Conservation (phyloP, 495 filamentous ascomycete species). For the Pyronema domesticum region DNA sequence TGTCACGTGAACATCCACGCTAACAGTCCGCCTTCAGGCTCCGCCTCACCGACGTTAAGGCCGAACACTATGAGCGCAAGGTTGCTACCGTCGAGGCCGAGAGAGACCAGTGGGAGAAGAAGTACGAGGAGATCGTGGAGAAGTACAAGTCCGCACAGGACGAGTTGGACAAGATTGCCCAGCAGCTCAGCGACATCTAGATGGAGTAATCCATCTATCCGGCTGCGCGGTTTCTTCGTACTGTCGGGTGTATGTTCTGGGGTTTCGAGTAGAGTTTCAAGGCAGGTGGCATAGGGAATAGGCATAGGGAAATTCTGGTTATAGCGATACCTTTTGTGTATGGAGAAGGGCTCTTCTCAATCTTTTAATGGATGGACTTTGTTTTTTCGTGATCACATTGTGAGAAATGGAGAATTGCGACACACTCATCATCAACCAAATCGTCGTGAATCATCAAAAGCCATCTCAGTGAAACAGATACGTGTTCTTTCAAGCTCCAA, state of each 20-base stretch:
- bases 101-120: constrained; percentile 80
- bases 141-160: constrained; percentile 71
- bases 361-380: constrained; percentile 6
- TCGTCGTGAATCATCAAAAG: too few relatives aligned
- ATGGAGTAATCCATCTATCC: constrained; percentile 6
- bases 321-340: constrained; percentile 6
- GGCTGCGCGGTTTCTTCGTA: neutral
- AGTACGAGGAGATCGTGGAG: constrained; percentile 90
- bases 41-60: constrained; percentile 96
- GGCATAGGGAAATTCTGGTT: neutral
- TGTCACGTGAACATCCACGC: too few relatives aligned
- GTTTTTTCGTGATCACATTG: neutral
- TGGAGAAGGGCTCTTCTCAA: neutral
- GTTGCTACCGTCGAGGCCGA: constrained; percentile 83
- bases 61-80: constrained; percentile 98
- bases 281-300: neutral
- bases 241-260: constrained; percentile 1
- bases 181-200: constrained; percentile 83
- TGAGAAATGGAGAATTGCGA: too few relatives aligned
- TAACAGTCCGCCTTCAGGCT: constrained; percentile 39
- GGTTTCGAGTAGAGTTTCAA: neutral
- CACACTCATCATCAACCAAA: too few relatives aligned
- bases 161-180: constrained; percentile 76
- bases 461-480: too few relatives aligned
- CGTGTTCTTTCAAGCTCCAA: too few relatives aligned